Evolutionary conservation across 768 basidiomycete genomes (phyloP), one percentile per base, ranked within the genome.

Genomic region (Rhizopogon vinicolor): DNA sequence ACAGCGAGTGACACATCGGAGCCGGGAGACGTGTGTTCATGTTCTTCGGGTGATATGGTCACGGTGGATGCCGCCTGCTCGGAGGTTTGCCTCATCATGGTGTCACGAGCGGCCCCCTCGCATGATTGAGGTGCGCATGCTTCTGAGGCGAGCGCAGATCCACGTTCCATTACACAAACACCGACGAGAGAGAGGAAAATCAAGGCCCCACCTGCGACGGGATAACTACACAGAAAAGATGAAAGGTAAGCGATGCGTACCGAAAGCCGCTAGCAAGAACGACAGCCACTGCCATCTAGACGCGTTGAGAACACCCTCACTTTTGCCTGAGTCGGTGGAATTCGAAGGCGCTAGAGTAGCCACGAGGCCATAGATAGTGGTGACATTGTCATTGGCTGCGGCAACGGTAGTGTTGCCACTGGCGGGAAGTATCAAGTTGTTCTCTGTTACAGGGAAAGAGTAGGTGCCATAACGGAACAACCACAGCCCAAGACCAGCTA

Each of bases 401-500:
- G 25, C 3, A 25, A 25, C 25, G 25, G 25, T 25, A 25, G 25
- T 25, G 25, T 25, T 25, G 7, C 44, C 64, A 14, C 33, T 63
- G 56, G 51, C 54, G 40, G 57, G 51, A 45, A 62, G 64, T 49
- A 25, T 25, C 25, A 25, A 25, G 25, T 74, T 60, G 59, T 70
- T 68, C 60, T 69, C 60, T 16, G 60, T 63, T 41, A 68, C 67
- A 13, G 68, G 57, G 48, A 82, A 82, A 10, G 88, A 82, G 66
- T 83, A 86, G 63, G 94, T 83, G 1, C 94, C 95, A 62, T 87
- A 92, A 65, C 97, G 96, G 59, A 98, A 95, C 57, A 98, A 76
- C 0, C 92, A 98, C 62, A 97, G 79, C 16, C 96, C 95, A 16
- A 98, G 83, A 28, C 96, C 96, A 0, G 92, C 93, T 42, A 92